These are phyloP conservation scores for Gamarada debralockiae DNA, from an alignment of 495 filamentous ascomycete genomes.

Conservation along the genomic window DNA sequence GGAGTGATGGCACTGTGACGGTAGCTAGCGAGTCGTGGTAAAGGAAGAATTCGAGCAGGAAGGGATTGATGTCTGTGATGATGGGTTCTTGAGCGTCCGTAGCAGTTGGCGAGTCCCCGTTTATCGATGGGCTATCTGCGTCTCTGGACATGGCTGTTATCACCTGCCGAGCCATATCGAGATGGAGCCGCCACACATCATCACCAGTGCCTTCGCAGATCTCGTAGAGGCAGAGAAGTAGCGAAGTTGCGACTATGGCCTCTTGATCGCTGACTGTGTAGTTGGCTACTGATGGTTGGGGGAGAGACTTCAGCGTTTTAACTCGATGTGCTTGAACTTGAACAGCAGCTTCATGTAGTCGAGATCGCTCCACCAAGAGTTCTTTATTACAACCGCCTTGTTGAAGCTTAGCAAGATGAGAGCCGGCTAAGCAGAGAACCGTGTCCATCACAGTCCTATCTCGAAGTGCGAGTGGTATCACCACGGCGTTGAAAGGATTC, in stretches of 20 bases:
- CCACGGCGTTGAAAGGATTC: conserved; percentile 11
- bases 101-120: background rate
- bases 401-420: conserved; percentile 11
- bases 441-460: conserved; percentile 12
- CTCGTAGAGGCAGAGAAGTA: conserved; percentile 12
- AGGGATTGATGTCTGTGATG: conserved; percentile 14
- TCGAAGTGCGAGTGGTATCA: conserved; percentile 9
- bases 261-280: conserved; percentile 1
- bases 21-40: conserved; percentile 17
- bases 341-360: conserved; percentile 7
- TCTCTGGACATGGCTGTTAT: background rate
- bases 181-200: background rate
- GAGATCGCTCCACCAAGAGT: background rate
- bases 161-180: conserved; percentile 5
- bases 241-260: conserved; percentile 8
- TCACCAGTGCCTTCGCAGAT: conserved; percentile 14
- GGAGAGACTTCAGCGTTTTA: background rate
- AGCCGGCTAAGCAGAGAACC: conserved; percentile 6
- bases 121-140: background rate
- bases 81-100: background rate
- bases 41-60: conserved; percentile 17
- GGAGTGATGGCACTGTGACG: conserved; percentile 5
- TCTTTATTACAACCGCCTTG: background rate
- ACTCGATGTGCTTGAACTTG: conserved; percentile 3
- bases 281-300: too few species aligned